phyloP scores from a whole-genome alignment of 768 basidiomycete species.

The Hygrophorus russula region DNA sequence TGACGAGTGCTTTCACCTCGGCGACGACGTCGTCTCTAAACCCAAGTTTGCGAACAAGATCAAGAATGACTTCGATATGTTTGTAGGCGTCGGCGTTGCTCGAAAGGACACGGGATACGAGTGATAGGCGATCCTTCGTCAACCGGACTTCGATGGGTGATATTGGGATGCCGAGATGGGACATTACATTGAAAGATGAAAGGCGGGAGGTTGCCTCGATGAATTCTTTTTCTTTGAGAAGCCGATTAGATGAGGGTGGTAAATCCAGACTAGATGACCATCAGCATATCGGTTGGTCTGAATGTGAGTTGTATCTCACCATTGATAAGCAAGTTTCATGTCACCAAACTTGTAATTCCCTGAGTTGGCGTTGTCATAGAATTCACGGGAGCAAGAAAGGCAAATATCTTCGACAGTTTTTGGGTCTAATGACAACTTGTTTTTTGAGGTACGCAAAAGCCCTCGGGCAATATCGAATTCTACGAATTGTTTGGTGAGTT shows the following conservation, averaged over 20 bases:
- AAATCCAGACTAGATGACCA: conserved; percentile 55
- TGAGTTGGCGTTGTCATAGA: conserved; percentile 89
- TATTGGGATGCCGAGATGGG: conserved; percentile 64
- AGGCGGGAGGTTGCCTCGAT: conserved; percentile 97
- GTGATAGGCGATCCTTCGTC: conserved; percentile 76
- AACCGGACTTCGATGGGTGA: conserved; percentile 91
- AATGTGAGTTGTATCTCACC: conserved; percentile 38
- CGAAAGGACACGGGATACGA: conserved; percentile 80
- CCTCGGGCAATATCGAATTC: conserved; percentile 59
- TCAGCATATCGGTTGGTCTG: not conserved
- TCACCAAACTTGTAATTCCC: conserved; percentile 90
- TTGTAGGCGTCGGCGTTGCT: conserved; percentile 82
- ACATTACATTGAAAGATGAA: conserved; percentile 80
- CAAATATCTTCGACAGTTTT: conserved; percentile 66
- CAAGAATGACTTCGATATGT: conserved; percentile 85
- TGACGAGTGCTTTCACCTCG: conserved; percentile 73
- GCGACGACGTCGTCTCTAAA: conserved; percentile 63
- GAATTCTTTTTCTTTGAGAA: conserved; percentile 73
- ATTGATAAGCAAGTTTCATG: conserved; percentile 96
- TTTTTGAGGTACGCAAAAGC: conserved; percentile 38
- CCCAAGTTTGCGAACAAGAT: conserved; percentile 83
- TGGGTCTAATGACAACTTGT: conserved; percentile 36
- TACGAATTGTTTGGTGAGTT: conserved; percentile 15
- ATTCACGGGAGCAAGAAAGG: conserved; percentile 70
- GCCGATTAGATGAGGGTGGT: conserved; percentile 46